Evolutionary conservation across 208 protist genomes (phyloP), one percentile per base, ranked within the genome.

Genomic region (Novymonas esmeraldas): DNA sequence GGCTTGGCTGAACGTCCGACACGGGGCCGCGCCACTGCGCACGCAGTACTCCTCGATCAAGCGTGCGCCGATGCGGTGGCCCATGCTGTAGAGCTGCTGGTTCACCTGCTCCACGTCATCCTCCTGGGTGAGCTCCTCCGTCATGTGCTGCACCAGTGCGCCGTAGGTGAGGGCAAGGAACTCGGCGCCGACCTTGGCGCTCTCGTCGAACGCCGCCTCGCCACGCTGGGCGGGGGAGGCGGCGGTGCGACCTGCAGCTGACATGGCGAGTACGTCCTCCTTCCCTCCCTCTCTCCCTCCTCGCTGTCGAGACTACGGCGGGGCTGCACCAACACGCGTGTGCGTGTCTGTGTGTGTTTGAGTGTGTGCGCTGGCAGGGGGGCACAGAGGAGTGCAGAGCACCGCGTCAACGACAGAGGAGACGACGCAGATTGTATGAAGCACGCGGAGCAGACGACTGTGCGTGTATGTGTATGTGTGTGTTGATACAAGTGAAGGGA

Each of bases 141-240:
- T 64, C 46, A 99, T 80, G 76, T 99, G 98, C 65, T 94, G 87
- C 11, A 99, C 98, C 0, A 99, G 71, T 26, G 98, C 89, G 29
- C 98, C 98, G 75, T 99, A 99, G 16, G 96, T 98, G 34, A 99
- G 84, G 33, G 97, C 97, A 50, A 99, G 97, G 52, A 99, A 92
- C 81, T 99, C 98, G 0, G 97, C 85, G 75, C 96, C 99, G 49
- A 91, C 78, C 63, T 97, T 97, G 2, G 76, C 82, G 34, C 66
- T 76, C 28, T 42, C 76, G 44, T 87, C 80, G 59, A 94, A 97
- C 60, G 89, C 86, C 9, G 70, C 69, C 45, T 91, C 80, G 42
- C 89, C 92, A 9, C 85, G 58, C 51, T 92, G 86, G 0, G 80
- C 76, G 4, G 79, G 65, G 41, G 70, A 59, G 36, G 52, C 9